These are phyloP conservation scores for Wickerhamomyces subpelliculosus DNA, from an alignment of 805 yeast genomes.

Conservation along the genomic window DNA sequence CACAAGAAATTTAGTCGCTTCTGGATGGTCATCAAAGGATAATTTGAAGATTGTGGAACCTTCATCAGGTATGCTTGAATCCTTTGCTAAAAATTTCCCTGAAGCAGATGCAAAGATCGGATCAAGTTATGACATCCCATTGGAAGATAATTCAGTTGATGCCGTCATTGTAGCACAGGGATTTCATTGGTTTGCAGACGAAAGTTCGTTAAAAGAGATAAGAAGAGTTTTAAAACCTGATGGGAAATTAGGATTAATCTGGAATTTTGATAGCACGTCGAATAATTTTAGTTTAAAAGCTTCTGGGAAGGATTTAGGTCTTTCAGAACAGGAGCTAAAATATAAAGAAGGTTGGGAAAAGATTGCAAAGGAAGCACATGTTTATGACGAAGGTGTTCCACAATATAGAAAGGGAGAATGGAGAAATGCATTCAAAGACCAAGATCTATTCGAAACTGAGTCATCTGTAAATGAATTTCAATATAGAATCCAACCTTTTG, in stretches of 20 bases:
- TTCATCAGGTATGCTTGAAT: slow-evolving; percentile 46
- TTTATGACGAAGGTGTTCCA: slow-evolving; percentile 41
- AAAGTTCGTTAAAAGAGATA: slow-evolving; percentile 40
- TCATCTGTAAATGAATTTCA: slow-evolving; percentile 28
- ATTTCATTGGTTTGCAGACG: slow-evolving; percentile 61
- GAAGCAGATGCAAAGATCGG: slow-evolving; percentile 29
- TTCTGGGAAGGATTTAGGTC: slow-evolving; percentile 3
- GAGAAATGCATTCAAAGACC: slow-evolving; percentile 31
- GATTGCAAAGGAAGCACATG: slow-evolving; percentile 12
- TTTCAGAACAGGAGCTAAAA: slow-evolving; percentile 5
- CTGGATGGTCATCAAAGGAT: slow-evolving; percentile 27
- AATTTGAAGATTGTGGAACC: slow-evolving; percentile 46
- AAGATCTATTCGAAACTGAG: slow-evolving; percentile 25
- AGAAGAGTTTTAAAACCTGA: slow-evolving; percentile 41
- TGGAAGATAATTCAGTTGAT: slow-evolving; percentile 37
- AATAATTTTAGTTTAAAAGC: slow-evolving; percentile 9
- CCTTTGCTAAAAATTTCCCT: slow-evolving; percentile 43
- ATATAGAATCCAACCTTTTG: slow-evolving; percentile 25
- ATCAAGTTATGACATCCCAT: slow-evolving; percentile 40
- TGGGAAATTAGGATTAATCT: slow-evolving; percentile 47
- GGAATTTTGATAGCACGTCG: slow-evolving; percentile 44
- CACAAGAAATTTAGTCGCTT: slow-evolving; percentile 35
- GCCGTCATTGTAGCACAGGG: slow-evolving; percentile 53
- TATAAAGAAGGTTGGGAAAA: slow-evolving; percentile 9
- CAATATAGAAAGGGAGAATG: slow-evolving; percentile 47